phyloP scores from a whole-genome alignment of 1,284 basidiomycete species.

The Irpex sp. region DNA sequence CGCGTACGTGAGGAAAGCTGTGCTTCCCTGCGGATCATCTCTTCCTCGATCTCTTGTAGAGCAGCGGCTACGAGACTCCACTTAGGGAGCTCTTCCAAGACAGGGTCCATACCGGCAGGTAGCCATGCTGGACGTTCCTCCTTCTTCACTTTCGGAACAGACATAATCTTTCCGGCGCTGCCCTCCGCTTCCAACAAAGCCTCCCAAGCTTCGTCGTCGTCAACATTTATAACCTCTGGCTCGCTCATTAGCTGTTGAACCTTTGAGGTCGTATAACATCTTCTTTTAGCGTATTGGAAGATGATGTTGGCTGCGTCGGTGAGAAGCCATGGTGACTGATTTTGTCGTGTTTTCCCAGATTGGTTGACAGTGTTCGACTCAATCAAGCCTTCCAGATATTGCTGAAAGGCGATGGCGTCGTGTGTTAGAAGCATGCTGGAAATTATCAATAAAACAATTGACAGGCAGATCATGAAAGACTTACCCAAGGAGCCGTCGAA shows the following conservation, averaged over 20 bases:
- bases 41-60: conserved; percentile 89
- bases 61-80: conserved; percentile 88
- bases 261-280: conserved; percentile 65
- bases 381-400: conserved; percentile 90
- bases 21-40: conserved; percentile 65
- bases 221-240: conserved; percentile 29
- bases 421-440: conserved; percentile 85
- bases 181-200: conserved; percentile 62
- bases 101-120: conserved; percentile 78
- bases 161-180: background rate
- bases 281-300: conserved; percentile 76
- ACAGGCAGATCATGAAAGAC: conserved; percentile 25
- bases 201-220: conserved; percentile 72
- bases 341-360: conserved; percentile 50
- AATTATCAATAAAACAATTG: conserved; percentile 6
- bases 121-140: conserved; percentile 49
- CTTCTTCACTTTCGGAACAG: background rate
- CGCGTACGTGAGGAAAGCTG: conserved; percentile 26
- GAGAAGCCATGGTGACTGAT: conserved; percentile 84
- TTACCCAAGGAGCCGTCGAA: conserved; percentile 82
- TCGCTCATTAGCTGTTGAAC: conserved; percentile 19
- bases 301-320: conserved; percentile 89
- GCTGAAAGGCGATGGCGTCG: conserved; percentile 88
- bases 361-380: conserved; percentile 61
- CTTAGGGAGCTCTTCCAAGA: conserved; percentile 94